Evolutionary conservation across 306 rosid species (phyloP).

Genomic region (Luffa acutangula): DNA sequence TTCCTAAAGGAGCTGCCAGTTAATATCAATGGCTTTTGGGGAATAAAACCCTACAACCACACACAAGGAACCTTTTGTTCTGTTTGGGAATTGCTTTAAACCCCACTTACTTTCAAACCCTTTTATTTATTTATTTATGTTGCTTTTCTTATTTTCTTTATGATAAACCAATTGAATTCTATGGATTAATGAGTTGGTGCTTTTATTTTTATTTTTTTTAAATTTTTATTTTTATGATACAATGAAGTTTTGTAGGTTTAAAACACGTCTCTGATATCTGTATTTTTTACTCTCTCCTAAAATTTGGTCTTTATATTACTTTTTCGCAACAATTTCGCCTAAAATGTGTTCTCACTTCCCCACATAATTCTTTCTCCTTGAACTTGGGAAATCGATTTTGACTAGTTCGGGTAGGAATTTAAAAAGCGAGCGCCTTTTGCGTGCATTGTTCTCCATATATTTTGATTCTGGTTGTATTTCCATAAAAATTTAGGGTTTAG

Average conservation of each 20-base stretch:
- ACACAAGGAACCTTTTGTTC: neutral
- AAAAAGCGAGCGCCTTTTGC: neutral
- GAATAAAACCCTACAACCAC: neutral
- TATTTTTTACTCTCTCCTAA: too few relatives aligned
- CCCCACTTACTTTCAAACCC: neutral
- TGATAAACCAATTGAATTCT: neutral
- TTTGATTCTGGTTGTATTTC: too few relatives aligned
- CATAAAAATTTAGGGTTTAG: too few relatives aligned
- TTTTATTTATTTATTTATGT: neutral
- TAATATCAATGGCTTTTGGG: neutral
- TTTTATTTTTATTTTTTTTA: neutral
- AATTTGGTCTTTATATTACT: too few relatives aligned
- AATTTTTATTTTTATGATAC: neutral
- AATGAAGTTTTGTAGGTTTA: neutral
- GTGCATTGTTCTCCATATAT: neutral
- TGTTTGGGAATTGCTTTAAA: neutral
- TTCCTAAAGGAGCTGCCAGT: conserved; percentile 5
- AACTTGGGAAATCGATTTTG: neutral
- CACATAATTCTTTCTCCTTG: neutral
- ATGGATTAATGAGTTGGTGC: neutral
- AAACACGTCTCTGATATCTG: too few relatives aligned
- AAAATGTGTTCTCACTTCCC: neutral
- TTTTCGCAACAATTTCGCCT: too few relatives aligned
- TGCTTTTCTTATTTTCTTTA: neutral
- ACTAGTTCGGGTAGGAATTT: neutral